Conservation (phyloP, 108 stramenopile genomes). For the Asterionellopsis glacialis region DNA sequence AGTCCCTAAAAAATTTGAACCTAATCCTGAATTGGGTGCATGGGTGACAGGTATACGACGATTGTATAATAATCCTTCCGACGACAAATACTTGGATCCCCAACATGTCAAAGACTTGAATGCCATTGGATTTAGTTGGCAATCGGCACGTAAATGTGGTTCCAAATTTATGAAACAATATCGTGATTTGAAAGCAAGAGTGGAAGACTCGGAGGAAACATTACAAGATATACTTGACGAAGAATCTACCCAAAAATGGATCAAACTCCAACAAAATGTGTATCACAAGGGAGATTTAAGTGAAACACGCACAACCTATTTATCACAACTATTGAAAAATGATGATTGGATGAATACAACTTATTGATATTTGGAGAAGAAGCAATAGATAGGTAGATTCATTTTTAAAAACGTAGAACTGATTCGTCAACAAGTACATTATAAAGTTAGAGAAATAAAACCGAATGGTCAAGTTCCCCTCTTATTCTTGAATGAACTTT, state of each 20-base stretch:
- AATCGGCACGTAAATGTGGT: constrained; percentile 65
- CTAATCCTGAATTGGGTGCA: constrained; percentile 77
- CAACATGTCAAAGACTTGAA: constrained; percentile 47
- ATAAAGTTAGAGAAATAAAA: too few relatives aligned
- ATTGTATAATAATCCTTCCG: constrained; percentile 15
- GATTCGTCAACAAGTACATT: too few relatives aligned
- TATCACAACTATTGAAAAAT: constrained; percentile 34
- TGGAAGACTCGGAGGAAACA: constrained; percentile 16
- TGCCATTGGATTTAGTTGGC: constrained; percentile 67
- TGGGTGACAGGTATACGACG: constrained; percentile 84
- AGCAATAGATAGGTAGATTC: too few relatives aligned
- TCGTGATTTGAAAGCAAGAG: constrained; percentile 31
- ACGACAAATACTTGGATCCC: constrained; percentile 28
- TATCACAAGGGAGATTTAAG: constrained; percentile 51
- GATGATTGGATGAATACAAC: too few relatives aligned
- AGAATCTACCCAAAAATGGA: constrained; percentile 43
- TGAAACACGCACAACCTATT: constrained; percentile 61
- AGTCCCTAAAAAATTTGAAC: constrained; percentile 77
- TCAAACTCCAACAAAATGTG: constrained; percentile 50
- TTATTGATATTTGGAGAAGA: too few relatives aligned
- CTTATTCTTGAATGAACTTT: too few relatives aligned
- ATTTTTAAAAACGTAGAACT: too few relatives aligned
- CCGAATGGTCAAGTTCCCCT: too few relatives aligned
- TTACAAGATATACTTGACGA: too few relatives aligned
- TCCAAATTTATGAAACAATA: constrained; percentile 70